Evolutionary conservation across 148 eudicot genomes (phyloP).

Genomic region (Camellia granthamiana): DNA sequence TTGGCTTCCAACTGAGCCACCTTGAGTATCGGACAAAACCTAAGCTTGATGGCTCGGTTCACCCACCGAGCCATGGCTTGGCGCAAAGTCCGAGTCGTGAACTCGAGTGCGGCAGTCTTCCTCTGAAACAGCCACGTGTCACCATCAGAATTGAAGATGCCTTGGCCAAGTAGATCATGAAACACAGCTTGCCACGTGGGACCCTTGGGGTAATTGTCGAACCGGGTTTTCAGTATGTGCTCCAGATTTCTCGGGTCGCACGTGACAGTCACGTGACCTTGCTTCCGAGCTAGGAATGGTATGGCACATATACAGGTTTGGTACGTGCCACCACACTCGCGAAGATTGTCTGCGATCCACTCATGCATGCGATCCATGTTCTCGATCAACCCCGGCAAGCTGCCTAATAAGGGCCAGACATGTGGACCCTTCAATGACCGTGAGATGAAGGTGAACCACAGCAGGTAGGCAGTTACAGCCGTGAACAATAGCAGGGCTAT

Average conservation of each 20-base stretch:
- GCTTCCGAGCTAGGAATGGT: constrained; percentile 80
- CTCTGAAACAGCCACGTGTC: constrained; percentile 90
- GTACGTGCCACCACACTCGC: constrained; percentile 85
- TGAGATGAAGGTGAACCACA: constrained; percentile 94
- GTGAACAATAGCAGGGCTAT: constrained; percentile 50
- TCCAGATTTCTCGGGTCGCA: constrained; percentile 86
- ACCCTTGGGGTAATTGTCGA: constrained; percentile 88
- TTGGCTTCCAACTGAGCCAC: constrained; percentile 41
- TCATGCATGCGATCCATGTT: constrained; percentile 85
- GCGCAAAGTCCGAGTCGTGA: constrained; percentile 85
- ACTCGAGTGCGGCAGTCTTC: constrained; percentile 92
- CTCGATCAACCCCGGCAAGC: constrained; percentile 77
- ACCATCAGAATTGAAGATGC: constrained; percentile 92
- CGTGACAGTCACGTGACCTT: constrained; percentile 87
- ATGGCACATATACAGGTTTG: constrained; percentile 88
- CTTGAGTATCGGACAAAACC: constrained; percentile 61
- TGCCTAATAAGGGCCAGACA: constrained; percentile 86
- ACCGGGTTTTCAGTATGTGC: constrained; percentile 81
- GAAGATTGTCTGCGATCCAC: constrained; percentile 88
- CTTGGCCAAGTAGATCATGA: constrained; percentile 77
- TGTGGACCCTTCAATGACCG: constrained; percentile 76
- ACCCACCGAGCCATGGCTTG: constrained; percentile 98
- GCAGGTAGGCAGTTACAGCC: constrained; percentile 49
- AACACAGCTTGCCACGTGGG: constrained; percentile 97
- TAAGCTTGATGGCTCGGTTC: constrained; percentile 56